These are phyloP conservation scores for Apocynum venetum DNA, from an alignment of 257 asterid genomes.

Conservation along the genomic window DNA sequence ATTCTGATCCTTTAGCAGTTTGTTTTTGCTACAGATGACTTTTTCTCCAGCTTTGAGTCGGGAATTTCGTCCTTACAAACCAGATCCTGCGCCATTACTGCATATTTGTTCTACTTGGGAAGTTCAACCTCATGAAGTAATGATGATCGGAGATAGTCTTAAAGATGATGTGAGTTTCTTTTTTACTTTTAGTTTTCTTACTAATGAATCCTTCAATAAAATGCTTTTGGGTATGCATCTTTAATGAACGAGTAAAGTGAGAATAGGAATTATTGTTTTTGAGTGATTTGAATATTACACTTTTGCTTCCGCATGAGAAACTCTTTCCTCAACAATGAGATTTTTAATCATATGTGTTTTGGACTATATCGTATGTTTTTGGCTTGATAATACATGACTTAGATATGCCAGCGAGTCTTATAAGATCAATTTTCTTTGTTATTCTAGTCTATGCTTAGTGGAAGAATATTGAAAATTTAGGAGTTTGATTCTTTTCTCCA, in stretches of 20 bases:
- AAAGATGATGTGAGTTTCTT: conserved; percentile 77
- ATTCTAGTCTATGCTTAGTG: too few species aligned
- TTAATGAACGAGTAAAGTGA: background rate
- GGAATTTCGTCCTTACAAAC: conserved; percentile 88
- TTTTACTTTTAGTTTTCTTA: background rate
- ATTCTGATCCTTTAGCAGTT: background rate
- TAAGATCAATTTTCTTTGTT: background rate
- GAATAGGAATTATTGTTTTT: background rate
- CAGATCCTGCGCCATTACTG: conserved; percentile 87
- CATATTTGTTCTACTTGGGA: conserved; percentile 81
- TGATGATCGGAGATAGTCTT: conserved; percentile 96
- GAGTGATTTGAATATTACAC: background rate
- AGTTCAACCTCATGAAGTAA: conserved; percentile 68
- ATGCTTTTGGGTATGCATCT: background rate
- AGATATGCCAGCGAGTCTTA: background rate
- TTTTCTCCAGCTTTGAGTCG: conserved; percentile 93
- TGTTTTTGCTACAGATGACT: conserved; percentile 41
- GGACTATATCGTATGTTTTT: background rate
- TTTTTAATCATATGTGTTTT: background rate
- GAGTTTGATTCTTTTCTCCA: background rate
- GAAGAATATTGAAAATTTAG: background rate
- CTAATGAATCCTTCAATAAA: background rate
- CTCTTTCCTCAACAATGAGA: background rate
- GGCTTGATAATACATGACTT: background rate
- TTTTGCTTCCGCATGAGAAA: background rate